Base-by-base conservation (phyloP, 768 basidiomycete species). In the Mycena galopus region DNA sequence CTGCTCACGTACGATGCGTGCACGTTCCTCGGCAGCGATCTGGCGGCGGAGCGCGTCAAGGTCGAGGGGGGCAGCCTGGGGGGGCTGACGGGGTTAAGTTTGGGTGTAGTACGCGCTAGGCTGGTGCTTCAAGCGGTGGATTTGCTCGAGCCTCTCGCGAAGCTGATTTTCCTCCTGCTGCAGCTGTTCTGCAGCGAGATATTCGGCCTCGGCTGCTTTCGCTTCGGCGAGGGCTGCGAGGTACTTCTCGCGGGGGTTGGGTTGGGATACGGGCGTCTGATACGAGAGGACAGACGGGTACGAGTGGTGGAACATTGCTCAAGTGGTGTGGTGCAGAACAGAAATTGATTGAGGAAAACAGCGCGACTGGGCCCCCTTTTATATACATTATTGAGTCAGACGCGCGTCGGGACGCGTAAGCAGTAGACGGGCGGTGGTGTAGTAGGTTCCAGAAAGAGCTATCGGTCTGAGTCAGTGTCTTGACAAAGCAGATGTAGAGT, bases 161-260 rank as follows among this genome's bases (percentile, higher is more conserved):
- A 84, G 74, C 25, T 75, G 77, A 23, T 76, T 77, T 67, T 84
- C 83, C 60, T 83, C 84, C 8, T 74, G 79, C 50, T 76, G 80
- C 9, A 75, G 69, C 37, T 81, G 80, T 58, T 84, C 77, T 7
- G 79, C 80, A 44, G 81, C 80, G 39, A 85, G 76, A 44, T 82
- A 84, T 50, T 84, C 81, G 17, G 79, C 79, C 73, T 85, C 82
- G 8, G 85, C 83, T 57, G 82, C 79, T 68, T 80, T 79, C 23
- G 81, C 81, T 64, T 81, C 78, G 10, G 83, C 82, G 27, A 84
- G 74, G 29, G 85, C 83, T 53, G 80, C 79, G 30, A 84, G 74
- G 72, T 86, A 85, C 29, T 78, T 81, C 27, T 83, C 79, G 27
- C 82, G 81, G 37, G 82, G 76, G 44, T 60, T 77, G 67, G 71